These are phyloP conservation scores for Pythium volutum DNA, from an alignment of 352 stramenopile genomes.

Conservation along the genomic window DNA sequence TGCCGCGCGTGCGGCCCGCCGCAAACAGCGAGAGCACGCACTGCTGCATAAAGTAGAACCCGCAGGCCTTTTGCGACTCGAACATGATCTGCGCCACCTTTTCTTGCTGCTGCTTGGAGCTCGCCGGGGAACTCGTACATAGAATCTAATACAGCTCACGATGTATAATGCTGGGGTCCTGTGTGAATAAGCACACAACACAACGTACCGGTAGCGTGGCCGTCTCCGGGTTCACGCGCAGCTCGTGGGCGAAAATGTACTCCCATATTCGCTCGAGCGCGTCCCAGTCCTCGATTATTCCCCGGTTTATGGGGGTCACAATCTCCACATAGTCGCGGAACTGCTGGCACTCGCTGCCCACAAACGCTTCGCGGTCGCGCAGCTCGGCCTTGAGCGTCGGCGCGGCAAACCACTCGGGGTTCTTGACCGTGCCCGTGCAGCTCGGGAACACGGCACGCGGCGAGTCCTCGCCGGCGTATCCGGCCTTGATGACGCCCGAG, in stretches of 20 bases:
- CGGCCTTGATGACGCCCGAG: constrained; percentile 76
- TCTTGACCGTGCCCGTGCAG: constrained; percentile 52
- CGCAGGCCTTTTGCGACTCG: constrained; percentile 74
- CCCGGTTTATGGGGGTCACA: constrained; percentile 71
- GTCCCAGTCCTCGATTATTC: constrained; percentile 83
- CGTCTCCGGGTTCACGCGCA: constrained; percentile 74
- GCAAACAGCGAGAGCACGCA: constrained; percentile 84
- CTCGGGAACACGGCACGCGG: constrained; percentile 70
- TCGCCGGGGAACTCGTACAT: constrained; percentile 55
- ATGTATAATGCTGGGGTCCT: too few relatives aligned
- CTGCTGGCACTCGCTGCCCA: constrained; percentile 57
- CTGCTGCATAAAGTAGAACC: constrained; percentile 86
- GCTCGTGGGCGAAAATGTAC: constrained; percentile 77
- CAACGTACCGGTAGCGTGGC: constrained; percentile 61
- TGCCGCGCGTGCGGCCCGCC: constrained; percentile 79
- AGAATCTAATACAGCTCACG: too few relatives aligned
- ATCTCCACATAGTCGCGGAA: constrained; percentile 71
- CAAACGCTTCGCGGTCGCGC: constrained; percentile 72
- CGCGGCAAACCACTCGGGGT: too few relatives aligned
- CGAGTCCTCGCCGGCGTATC: constrained; percentile 83
- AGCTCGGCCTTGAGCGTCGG: constrained; percentile 47
- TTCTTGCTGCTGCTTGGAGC: constrained; percentile 67
- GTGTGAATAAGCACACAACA: too few relatives aligned
- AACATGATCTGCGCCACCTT: constrained; percentile 86
- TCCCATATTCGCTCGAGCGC: constrained; percentile 85